These are phyloP conservation scores for Breviolum minutum DNA, from an alignment of 73 alveolate genomes.

Conservation along the genomic window DNA sequence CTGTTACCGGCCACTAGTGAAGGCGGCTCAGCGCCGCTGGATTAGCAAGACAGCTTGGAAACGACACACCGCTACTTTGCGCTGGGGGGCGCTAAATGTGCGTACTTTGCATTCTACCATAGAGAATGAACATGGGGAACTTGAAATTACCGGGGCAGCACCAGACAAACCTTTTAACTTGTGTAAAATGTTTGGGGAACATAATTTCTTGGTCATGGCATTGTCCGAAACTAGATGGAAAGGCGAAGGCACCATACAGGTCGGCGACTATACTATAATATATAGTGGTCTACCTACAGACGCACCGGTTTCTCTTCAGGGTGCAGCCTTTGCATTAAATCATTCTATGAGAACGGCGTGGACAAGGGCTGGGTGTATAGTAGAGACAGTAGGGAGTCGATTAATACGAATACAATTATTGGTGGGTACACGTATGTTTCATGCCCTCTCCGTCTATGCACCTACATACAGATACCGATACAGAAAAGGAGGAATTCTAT, in stretches of 20 bases:
- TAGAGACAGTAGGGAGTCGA: background rate
- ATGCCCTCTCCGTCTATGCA: slow-evolving; percentile 12
- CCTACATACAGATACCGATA: background rate
- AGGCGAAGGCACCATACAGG: background rate
- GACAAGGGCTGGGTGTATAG: background rate
- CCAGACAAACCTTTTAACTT: background rate
- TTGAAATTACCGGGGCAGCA: background rate
- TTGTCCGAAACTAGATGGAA: slow-evolving; percentile 24
- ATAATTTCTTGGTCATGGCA: background rate
- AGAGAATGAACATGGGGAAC: background rate
- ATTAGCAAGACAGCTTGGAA: background rate
- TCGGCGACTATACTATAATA: background rate
- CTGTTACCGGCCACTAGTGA: slow-evolving; percentile 14
- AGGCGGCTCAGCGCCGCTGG: slow-evolving; percentile 5
- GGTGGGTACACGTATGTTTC: background rate
- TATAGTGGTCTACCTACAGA: background rate
- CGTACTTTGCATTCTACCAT: background rate
- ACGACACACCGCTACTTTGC: background rate
- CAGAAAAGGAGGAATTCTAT: background rate
- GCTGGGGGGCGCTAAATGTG: slow-evolving; percentile 27
- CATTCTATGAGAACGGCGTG: background rate
- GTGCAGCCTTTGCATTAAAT: background rate
- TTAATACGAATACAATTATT: background rate
- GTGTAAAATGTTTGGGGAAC: background rate
- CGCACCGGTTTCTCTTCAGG: background rate